Evolutionary conservation across 2,329 filamentous ascomycete genomes (phyloP).

Genomic region (Colletotrichum tropicicola): DNA sequence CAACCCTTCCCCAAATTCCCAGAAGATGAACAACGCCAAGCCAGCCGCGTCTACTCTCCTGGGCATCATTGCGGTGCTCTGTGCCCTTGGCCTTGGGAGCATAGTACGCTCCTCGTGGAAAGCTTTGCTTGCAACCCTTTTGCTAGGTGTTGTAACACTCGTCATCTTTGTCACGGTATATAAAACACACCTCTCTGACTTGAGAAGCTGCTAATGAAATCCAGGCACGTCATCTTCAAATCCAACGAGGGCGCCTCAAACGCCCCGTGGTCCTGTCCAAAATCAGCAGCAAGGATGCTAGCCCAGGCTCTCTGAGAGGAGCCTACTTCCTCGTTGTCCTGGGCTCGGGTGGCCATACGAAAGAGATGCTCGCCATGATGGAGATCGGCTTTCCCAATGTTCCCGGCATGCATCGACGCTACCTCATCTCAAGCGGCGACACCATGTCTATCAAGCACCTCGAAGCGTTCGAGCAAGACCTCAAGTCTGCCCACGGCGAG

Average conservation of each 20-base stretch:
- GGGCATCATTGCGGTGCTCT: slow-evolving; percentile 12
- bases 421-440: slow-evolving; percentile 84
- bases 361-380: slow-evolving; percentile 92
- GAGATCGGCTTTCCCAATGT: slow-evolving; percentile 62
- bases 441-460: slow-evolving; percentile 74
- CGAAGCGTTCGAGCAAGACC: slow-evolving; percentile 57
- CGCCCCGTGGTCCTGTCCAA: slow-evolving; percentile 18
- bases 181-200: no score
- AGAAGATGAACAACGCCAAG: slow-evolving; percentile 6
- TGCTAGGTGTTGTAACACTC: slow-evolving; percentile 8
- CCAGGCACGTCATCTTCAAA: slow-evolving; percentile 19
- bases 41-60: slow-evolving; percentile 16
- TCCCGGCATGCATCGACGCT: slow-evolving; percentile 74
- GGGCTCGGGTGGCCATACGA: slow-evolving; percentile 92
- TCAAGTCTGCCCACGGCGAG: slow-evolving; percentile 35
- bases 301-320: slow-evolving; percentile 32
- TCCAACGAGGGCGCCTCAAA: slow-evolving; percentile 7
- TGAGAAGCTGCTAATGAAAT: not conserved
- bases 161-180: slow-evolving; percentile 42
- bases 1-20: no score
- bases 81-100: slow-evolving; percentile 7
- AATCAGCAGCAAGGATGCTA: not conserved
- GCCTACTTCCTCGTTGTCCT: slow-evolving; percentile 81
- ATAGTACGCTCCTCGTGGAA: slow-evolving; percentile 23
- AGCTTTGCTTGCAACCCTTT: not conserved